phyloP scores from a whole-genome alignment of 1,284 basidiomycete species.

The Trametes versicolor region DNA sequence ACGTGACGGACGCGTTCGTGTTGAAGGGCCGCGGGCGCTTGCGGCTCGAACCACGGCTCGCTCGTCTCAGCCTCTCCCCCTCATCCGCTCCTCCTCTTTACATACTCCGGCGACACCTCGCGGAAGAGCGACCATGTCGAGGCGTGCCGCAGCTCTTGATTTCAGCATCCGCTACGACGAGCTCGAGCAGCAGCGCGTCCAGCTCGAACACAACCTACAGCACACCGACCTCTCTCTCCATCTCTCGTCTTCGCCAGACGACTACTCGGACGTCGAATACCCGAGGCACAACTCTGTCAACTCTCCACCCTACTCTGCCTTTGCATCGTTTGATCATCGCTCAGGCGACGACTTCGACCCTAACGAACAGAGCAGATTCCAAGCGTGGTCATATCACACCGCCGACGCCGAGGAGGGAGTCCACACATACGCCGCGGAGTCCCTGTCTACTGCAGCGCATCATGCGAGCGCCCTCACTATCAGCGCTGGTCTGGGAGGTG shows the following conservation, averaged over 20 bases:
- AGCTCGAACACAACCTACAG: conserved; percentile 78
- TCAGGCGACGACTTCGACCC: conserved; percentile 64
- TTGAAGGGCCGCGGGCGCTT: conserved; percentile 32
- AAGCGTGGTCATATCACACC: conserved; percentile 73
- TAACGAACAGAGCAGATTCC: conserved; percentile 60
- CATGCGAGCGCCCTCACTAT: conserved; percentile 88
- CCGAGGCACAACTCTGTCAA: conserved; percentile 70
- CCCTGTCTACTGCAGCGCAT: conserved; percentile 84
- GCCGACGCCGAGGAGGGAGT: conserved; percentile 66
- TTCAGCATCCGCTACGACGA: conserved; percentile 71
- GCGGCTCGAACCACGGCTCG: conserved; percentile 26
- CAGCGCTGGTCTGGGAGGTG: conserved; percentile 77
- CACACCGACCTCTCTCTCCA: conserved; percentile 75
- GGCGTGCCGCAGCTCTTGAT: conserved; percentile 42
- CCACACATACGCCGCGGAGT: conserved; percentile 70
- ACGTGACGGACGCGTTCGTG: conserved; percentile 42
- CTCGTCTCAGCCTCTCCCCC: conserved; percentile 15
- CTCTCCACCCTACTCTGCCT: conserved; percentile 57
- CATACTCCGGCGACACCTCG: conserved; percentile 28
- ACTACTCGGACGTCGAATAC: conserved; percentile 66
- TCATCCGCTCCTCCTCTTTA: conserved; percentile 26
- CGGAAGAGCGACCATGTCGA: conserved; percentile 31
- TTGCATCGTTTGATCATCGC: conserved; percentile 67
- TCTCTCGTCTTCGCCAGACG: conserved; percentile 59
- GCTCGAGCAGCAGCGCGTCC: conserved; percentile 75